Percentiles rank a stretch among this genome's conserved stretches.
These are phyloP conservation scores for Dichotomopilus funicola DNA, from an alignment of 2,329 filamentous ascomycete genomes.

Conservation along the genomic window DNA sequence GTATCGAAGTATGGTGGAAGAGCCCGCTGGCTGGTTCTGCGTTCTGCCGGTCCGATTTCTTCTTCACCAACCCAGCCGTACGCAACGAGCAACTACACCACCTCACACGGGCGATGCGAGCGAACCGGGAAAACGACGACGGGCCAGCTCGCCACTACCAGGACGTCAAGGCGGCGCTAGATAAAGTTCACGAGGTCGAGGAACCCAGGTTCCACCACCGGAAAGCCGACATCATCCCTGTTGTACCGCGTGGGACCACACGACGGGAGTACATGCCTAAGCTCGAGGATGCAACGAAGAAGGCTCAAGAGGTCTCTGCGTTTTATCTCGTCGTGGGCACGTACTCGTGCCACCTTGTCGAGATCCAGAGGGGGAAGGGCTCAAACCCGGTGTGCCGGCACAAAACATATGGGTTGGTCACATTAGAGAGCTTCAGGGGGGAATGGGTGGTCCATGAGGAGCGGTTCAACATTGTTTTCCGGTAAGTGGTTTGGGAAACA, in stretches of 20 bases:
- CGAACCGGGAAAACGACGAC: constrained; percentile 13
- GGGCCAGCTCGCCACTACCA: constrained; percentile 37
- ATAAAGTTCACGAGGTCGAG: constrained; percentile 39
- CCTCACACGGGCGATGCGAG: constrained; percentile 35
- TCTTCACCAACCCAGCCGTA: constrained; percentile 43
- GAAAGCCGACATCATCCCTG: constrained; percentile 44
- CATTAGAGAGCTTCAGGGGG: constrained; percentile 44
- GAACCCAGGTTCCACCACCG: constrained; percentile 34
- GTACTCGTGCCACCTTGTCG: constrained; percentile 46
- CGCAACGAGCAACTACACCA: constrained; percentile 45
- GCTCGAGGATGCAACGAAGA: constrained; percentile 38
- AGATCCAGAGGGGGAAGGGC: constrained; percentile 40
- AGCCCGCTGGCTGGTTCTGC: constrained; percentile 36
- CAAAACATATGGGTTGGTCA: constrained; percentile 47
- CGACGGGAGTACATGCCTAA: constrained; percentile 31
- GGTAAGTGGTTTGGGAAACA: constrained; percentile 28
- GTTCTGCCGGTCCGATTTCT: constrained; percentile 43
- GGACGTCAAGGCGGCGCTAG: constrained; percentile 43
- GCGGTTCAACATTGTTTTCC: constrained; percentile 49
- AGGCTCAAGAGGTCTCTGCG: constrained; percentile 43
- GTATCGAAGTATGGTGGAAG: constrained; percentile 53
- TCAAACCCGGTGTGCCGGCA: constrained; percentile 43
- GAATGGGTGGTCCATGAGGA: constrained; percentile 48
- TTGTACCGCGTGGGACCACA: constrained; percentile 42
- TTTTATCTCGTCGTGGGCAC: constrained; percentile 50